Conservation (phyloP, 805 yeast genomes). For the Candida suzukii region DNA sequence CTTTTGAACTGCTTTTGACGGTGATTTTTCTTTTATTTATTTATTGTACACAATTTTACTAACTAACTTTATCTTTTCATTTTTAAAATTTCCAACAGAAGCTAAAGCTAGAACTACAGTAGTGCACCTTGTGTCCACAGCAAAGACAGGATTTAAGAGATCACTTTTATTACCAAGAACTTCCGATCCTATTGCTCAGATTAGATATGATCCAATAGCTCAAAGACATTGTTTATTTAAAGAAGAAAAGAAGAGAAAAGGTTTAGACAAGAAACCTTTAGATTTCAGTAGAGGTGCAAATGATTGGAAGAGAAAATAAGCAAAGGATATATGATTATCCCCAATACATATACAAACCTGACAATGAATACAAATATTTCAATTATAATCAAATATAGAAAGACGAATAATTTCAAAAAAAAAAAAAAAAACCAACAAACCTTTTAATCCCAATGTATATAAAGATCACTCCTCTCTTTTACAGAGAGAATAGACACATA, state of each 20-base stretch:
- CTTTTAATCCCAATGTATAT: too few species aligned
- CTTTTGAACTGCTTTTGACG: too few species aligned
- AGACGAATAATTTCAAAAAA: too few species aligned
- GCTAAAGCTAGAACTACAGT: conserved; percentile 75
- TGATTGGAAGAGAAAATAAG: conserved; percentile 29
- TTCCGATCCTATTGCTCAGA: conserved; percentile 70
- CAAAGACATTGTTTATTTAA: conserved; percentile 87
- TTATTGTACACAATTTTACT: too few species aligned
- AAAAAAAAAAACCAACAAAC: too few species aligned
- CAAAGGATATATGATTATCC: too few species aligned
- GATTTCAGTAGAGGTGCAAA: conserved; percentile 40
- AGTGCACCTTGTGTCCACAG: conserved; percentile 81
- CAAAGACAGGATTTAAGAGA: conserved; percentile 83
- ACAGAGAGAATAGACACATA: too few species aligned
- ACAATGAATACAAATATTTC: too few species aligned
- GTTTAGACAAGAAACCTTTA: conserved; percentile 42
- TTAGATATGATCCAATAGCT: conserved; percentile 82
- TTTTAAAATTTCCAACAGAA: conserved; percentile 32
- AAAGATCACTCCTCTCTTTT: too few species aligned
- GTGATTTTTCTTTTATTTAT: not conserved
- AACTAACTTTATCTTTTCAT: too few species aligned
- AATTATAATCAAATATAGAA: too few species aligned
- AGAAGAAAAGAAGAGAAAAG: conserved; percentile 81
- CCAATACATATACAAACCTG: too few species aligned
- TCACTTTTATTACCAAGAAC: conserved; percentile 78